Evolutionary conservation across 2,329 filamentous ascomycete genomes (phyloP).

Genomic region (Zasmidium angulare): DNA sequence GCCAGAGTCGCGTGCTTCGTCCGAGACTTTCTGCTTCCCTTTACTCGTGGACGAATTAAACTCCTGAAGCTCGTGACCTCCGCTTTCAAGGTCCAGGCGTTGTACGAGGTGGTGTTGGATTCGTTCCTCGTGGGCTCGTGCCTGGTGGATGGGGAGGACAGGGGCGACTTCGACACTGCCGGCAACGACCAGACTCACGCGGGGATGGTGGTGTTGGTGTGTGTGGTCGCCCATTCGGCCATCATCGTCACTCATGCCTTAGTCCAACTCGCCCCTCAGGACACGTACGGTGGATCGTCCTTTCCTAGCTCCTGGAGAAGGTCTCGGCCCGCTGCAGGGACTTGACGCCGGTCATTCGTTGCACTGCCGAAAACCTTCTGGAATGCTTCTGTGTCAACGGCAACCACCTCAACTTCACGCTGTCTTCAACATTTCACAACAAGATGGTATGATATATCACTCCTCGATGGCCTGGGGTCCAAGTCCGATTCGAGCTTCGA

Average conservation of each 20-base stretch:
- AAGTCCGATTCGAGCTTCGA: no score
- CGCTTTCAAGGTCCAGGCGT: slow-evolving; percentile 3
- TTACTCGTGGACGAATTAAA: not conserved
- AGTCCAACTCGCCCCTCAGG: not conserved
- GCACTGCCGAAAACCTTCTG: not conserved
- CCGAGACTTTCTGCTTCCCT: not conserved
- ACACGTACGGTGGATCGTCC: not conserved
- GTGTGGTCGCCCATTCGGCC: slow-evolving; percentile 1
- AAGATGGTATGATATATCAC: no score
- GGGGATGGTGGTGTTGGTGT: not conserved
- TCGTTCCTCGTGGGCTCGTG: slow-evolving; percentile 9
- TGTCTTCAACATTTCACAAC: no score
- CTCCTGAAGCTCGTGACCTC: slow-evolving; percentile 13
- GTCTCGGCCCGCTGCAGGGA: not conserved
- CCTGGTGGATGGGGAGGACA: slow-evolving; percentile 25
- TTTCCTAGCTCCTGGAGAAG: not conserved
- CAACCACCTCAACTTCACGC: no score
- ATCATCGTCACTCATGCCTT: not conserved
- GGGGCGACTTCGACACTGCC: slow-evolving; percentile 4
- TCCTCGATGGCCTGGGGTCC: no score
- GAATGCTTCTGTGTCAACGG: not conserved
- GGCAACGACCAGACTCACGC: not conserved
- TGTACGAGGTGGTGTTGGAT: slow-evolving; percentile 1
- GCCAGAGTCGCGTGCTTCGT: slow-evolving; percentile 3
- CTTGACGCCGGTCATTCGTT: not conserved